These are phyloP conservation scores for Aspergillus wentii DNA, from an alignment of 495 filamentous ascomycete species.

Conservation along the genomic window DNA sequence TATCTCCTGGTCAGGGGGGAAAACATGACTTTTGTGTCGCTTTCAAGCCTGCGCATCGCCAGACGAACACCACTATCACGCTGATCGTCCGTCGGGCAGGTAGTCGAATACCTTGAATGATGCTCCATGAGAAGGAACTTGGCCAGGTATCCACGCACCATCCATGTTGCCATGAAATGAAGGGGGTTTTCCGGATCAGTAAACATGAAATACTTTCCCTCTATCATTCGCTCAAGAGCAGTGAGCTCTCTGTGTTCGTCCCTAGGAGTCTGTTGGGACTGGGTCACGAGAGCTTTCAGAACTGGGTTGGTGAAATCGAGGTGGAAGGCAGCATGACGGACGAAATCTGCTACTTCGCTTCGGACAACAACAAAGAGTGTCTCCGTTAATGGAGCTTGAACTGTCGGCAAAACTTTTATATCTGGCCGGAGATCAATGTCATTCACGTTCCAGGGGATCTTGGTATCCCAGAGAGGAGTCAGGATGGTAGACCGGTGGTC, in stretches of 20 bases:
- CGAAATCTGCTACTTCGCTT: conserved; percentile 41
- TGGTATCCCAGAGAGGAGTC: conserved; percentile 52
- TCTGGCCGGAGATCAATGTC: conserved; percentile 50
- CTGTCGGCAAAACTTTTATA: conserved; percentile 38
- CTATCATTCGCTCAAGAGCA: conserved; percentile 36
- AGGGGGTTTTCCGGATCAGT: conserved; percentile 46
- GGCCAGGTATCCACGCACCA: conserved; percentile 34
- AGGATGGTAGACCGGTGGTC: conserved; percentile 29
- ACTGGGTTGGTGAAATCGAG: conserved; percentile 47
- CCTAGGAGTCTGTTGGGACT: too few species aligned
- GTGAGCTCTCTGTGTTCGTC: conserved; percentile 25
- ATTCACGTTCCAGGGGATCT: conserved; percentile 48
- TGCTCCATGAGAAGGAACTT: conserved; percentile 43
- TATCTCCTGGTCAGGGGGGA: conserved; percentile 42
- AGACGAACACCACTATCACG: conserved; percentile 27
- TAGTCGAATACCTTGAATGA: conserved; percentile 30
- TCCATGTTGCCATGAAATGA: conserved; percentile 52
- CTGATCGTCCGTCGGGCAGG: conserved; percentile 22
- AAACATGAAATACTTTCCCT: conserved; percentile 40
- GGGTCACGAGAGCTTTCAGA: conserved; percentile 38
- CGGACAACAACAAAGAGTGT: conserved; percentile 46
- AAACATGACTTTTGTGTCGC: conserved; percentile 43
- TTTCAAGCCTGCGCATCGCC: conserved; percentile 41
- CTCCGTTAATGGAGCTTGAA: conserved; percentile 36
- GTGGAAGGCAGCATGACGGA: conserved; percentile 41